These are phyloP conservation scores for Trichocladium antarcticum DNA, from an alignment of 495 filamentous ascomycete genomes.

Conservation along the genomic window DNA sequence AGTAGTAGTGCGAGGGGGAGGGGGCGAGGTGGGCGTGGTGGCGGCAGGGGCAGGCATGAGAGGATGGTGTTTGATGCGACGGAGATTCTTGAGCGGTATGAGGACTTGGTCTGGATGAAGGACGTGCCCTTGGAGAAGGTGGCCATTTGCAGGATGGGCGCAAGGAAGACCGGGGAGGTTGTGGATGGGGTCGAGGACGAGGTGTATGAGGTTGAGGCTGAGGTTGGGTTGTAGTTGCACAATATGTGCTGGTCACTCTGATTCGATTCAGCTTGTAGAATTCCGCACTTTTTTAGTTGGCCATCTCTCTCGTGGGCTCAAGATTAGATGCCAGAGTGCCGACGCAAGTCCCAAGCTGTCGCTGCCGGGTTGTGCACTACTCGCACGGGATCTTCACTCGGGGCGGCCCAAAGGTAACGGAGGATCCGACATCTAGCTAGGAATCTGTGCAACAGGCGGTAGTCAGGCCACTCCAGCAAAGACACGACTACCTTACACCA, in stretches of 20 bases:
- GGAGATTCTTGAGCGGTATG: slow-evolving; percentile 40
- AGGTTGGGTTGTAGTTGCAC: slow-evolving; percentile 34
- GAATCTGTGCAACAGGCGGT: background rate
- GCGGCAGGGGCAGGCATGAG: slow-evolving; percentile 27
- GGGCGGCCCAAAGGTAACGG: too few relatives aligned
- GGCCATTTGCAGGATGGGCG: slow-evolving; percentile 69
- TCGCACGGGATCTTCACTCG: too few relatives aligned
- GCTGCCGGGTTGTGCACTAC: too few relatives aligned
- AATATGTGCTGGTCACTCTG: too few relatives aligned
- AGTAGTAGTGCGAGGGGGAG: slow-evolving; percentile 3
- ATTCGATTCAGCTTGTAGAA: too few relatives aligned
- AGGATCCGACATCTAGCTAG: background rate
- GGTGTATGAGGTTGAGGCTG: slow-evolving; percentile 43
- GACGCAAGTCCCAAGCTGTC: too few relatives aligned
- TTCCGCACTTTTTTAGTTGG: too few relatives aligned
- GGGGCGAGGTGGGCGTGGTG: slow-evolving; percentile 23
- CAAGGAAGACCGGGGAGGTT: slow-evolving; percentile 41
- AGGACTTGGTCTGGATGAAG: slow-evolving; percentile 50
- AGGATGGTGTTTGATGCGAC: slow-evolving; percentile 43
- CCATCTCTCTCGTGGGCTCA: too few relatives aligned
- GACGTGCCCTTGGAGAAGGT: slow-evolving; percentile 51
- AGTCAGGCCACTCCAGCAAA: background rate
- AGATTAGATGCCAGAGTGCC: too few relatives aligned
- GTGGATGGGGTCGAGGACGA: slow-evolving; percentile 33
- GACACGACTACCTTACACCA: background rate